These are phyloP conservation scores for Flaveria floridana DNA, from an alignment of 140 eudicot genomes.

Conservation along the genomic window DNA sequence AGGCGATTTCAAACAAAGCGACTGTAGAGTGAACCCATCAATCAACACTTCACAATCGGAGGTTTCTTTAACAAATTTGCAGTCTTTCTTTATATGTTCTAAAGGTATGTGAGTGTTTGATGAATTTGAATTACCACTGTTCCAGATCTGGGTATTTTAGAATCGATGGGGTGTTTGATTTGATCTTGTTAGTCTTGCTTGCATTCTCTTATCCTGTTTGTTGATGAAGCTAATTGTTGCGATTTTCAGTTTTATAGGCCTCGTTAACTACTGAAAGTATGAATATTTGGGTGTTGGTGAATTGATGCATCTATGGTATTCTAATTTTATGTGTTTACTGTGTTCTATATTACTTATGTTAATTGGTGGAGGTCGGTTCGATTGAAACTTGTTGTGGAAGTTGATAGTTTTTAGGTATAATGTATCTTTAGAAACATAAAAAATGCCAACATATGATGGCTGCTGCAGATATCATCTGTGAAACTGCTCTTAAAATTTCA, in stretches of 20 bases:
- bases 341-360: background rate
- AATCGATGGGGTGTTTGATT: conserved; percentile 5
- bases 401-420: background rate
- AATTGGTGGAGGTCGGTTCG: too few species aligned
- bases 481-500: background rate
- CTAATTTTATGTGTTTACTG: conserved; percentile 4
- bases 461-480: background rate
- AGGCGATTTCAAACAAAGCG: conserved; percentile 16
- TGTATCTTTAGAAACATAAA: background rate
- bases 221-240: background rate
- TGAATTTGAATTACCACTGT: conserved; percentile 15
- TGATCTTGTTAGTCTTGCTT: conserved; percentile 11
- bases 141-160: conserved; percentile 23
- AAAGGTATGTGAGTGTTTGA: conserved; percentile 20
- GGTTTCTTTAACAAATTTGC: conserved; percentile 6
- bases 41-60: conserved; percentile 15
- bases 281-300: too few species aligned
- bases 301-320: background rate
- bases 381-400: background rate
- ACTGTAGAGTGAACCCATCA: background rate
- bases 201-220: conserved; percentile 4
- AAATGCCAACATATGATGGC: background rate
- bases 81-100: background rate
- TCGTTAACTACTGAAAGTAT: too few species aligned
- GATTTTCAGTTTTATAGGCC: background rate